phyloP scores from a whole-genome alignment of 495 filamentous ascomycete genomes.

The Neurospora terricola region DNA sequence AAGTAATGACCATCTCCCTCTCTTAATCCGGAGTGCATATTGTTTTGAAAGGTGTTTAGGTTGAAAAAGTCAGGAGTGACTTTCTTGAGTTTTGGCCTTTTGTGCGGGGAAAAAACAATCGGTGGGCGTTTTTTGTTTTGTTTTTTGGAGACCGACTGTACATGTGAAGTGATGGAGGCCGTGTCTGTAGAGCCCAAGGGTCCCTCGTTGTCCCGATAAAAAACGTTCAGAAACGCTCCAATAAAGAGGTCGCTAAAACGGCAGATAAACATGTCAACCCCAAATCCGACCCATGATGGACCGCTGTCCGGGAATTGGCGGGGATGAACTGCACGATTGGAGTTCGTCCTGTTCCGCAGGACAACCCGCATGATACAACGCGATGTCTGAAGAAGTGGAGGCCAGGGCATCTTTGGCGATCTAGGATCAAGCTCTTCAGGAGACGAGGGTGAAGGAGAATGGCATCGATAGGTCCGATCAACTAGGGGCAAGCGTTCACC shows the following conservation, averaged over 20 bases:
- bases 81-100: too few relatives aligned
- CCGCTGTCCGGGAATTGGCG: neutral
- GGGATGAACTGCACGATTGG: neutral
- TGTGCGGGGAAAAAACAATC: too few relatives aligned
- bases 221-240: neutral
- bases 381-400: neutral
- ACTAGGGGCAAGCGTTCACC: neutral
- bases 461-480: neutral
- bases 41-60: too few relatives aligned
- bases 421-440: neutral
- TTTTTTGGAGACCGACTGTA: too few relatives aligned
- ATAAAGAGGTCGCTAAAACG: neutral
- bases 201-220: neutral
- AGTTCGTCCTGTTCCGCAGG: neutral
- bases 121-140: too few relatives aligned
- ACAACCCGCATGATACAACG: neutral
- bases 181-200: neutral
- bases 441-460: neutral
- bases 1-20: too few relatives aligned
- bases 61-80: too few relatives aligned
- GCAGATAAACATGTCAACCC: neutral
- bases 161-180: neutral
- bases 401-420: neutral
- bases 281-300: neutral
- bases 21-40: too few relatives aligned